Base-by-base conservation (phyloP, 371 early-diverging fungal species). In the Rhizopus microsporus region DNA sequence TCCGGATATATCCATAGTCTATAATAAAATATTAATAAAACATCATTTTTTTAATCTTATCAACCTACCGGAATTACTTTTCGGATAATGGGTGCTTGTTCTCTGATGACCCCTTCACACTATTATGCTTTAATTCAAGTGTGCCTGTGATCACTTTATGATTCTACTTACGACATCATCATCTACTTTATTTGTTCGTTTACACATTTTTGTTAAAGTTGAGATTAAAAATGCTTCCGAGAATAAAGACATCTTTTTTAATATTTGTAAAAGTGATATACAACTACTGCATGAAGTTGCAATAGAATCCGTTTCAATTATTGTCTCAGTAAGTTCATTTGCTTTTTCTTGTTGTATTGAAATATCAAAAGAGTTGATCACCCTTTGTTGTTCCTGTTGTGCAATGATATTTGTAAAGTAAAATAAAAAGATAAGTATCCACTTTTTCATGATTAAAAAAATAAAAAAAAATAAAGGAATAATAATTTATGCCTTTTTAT, bases 1-100 rank as follows among this genome's bases (percentile, higher is more conserved):
- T 7, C 77, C 77, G 44, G 75, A 69, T 46, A 77, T 68, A 50
- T 65, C 65, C 75, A 80, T 75, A 8, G 79, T 78, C 79, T 78
- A 67, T 13, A 4, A 10, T 12, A 13, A 39, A 50, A 17, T 23
- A 44, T 15, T 39, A 7, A 7, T 4, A 37, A 2, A 17, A 30
- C 43, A 17, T 3, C 12, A n/a, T 37, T 5, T 23, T 16, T 1
- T n/a, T 15, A 17, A 23, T 45, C 31, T 29, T 17, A 16, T 35
- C 9, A 17, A 44, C 42, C 54, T 68, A 76, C 79, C 49, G 56
- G 60, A 57, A 76, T 37, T 23, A 77, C 80, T 57, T 72, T 71
- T 6, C 75, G 65, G 35, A 75, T 45, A 49, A 77, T 56, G 15
- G 80, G 80, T 10, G 66, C 75, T 58, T 80, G 80, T 58, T 80